Evolutionary conservation across 306 rosid species (phyloP), one percentile per base, ranked within the genome.

Genomic region (Begonia fuchsioides): DNA sequence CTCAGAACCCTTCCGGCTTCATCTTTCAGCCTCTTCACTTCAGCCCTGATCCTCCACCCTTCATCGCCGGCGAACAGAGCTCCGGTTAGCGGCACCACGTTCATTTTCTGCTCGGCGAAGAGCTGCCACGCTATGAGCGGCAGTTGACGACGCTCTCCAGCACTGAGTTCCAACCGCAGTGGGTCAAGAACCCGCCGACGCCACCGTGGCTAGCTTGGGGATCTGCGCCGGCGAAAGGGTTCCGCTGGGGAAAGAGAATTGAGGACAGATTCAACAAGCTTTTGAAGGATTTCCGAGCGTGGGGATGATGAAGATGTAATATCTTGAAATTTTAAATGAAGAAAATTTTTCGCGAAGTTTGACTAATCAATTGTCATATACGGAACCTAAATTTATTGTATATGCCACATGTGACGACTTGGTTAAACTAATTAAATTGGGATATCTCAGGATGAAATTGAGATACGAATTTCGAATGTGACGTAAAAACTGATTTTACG

Each of bases 91-190:
- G 38, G 6, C 15, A 47, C 16, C 10, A 57, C 53, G 7, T 48
- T 66, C 66, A 54, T 48, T 11, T 54, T 53, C 44, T 59, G 71
- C 61, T 66, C 71, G 0, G 71, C 66, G 7, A 5, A 66, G 1
- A 66, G 49, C 10, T 61, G 61, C 71, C 71, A 66, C n/a, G 66
- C 52, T 38, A 66, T 55, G 19, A 66, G 43, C 11, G 48, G 49
- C 19, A 39, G 1, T 41, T 5, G 7, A 13, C 47, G 15, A 59
- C 12, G 14, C 66, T 43, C 48, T 66, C 68, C 10, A 59, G 44
- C 11, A 43, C 38, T 12, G 66, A 66, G 40, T 49, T 55, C 72
- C 62, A 66, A 4, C 66, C 72, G 5, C 72, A 66, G 17, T 66
- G 66, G 11, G 61, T 53, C 47, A 66, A 10, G 19, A 66, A 66